Evolutionary conservation across 352 stramenopile species (phyloP), one percentile per base, ranked within the genome.

Genomic region (Globisporangium polare): DNA sequence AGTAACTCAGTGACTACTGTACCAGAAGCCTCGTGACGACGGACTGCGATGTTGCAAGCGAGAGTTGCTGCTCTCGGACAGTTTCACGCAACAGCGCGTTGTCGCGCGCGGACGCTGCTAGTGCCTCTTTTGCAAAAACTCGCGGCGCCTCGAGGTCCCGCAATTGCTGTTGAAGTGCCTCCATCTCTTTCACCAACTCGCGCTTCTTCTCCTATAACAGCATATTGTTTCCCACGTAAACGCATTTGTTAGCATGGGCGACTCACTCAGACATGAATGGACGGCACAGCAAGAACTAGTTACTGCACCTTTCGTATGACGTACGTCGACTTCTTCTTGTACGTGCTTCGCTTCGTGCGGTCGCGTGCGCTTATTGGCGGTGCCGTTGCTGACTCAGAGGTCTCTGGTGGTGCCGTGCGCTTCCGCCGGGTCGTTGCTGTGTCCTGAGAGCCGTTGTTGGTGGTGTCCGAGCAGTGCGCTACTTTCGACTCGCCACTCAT

Each of bases 1-100:
- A n/a, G n/a, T n/a, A n/a, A n/a, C n/a, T n/a, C n/a, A n/a, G n/a
- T n/a, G n/a, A n/a, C n/a, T n/a, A n/a, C n/a, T n/a, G n/a, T n/a
- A 39, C 33, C 9, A 65, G 64, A 33, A 77, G 55, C 51, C 74
- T 69, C 8, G 68, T 75, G 37, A 82, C 18, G 31, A 69, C 63
- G 5, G 68, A 75, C 59, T 77, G 71, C 12, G 71, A 66, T 2
- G 63, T 65, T n/a, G 76, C 39, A 55, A 82, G 63, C 9, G 56
- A 62, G 8, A 77, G 58, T 6, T 82, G 78, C 63, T 20, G 63
- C 37, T 24, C 62, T 58, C 17, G 33, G 9, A 79, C 61, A 18
- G 63, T 65, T 22, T 73, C 62, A 6, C 64, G 66, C 18, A 82
- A 20, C 13, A 18, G 39, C 39, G 17, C 20, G 39, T 45, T 45